Percentiles rank a stretch among this genome's conserved stretches.
Evolutionary conservation across 2,329 filamentous ascomycete species (phyloP).

Genomic region (Botrytis medusae): DNA sequence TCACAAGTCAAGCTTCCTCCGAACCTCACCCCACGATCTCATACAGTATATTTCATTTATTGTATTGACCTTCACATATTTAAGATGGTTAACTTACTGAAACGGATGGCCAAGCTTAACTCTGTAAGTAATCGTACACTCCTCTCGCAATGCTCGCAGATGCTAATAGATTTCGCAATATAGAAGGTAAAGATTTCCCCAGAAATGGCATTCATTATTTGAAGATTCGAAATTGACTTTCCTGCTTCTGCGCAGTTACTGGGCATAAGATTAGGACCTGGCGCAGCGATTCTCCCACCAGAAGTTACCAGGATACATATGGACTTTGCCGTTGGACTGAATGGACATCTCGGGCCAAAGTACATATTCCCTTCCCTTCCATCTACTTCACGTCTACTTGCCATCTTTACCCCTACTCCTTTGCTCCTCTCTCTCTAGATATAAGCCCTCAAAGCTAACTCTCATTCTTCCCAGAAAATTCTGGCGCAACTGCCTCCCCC

Average conservation of each 20-base stretch:
- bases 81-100: conserved; percentile 57
- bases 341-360: conserved; percentile 73
- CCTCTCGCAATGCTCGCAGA: not conserved
- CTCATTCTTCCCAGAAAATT: conserved; percentile 66
- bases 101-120: conserved; percentile 73
- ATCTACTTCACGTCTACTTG: not conserved
- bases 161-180: conserved; percentile 27
- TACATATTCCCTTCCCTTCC: conserved; percentile 43
- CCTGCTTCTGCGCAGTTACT: conserved; percentile 57
- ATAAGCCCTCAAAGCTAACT: conserved; percentile 10
- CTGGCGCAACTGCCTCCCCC: conserved; percentile 78
- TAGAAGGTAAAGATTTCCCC: conserved; percentile 46
- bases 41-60: not conserved
- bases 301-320: conserved; percentile 74
- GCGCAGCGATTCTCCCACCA: conserved; percentile 76
- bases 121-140: conserved; percentile 54
- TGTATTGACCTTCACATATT: conserved; percentile 16
- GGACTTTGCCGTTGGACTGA: conserved; percentile 63
- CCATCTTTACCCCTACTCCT: not conserved
- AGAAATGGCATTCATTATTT: not conserved
- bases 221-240: conserved; percentile 30
- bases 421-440: conserved; percentile 25
- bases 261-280: conserved; percentile 74
- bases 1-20: conserved; percentile 12
- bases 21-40: conserved; percentile 17